Evolutionary conservation across 179 eudicot species (phyloP), one percentile per base, ranked within the genome.

Genomic region (Sideroxylon spinosum): DNA sequence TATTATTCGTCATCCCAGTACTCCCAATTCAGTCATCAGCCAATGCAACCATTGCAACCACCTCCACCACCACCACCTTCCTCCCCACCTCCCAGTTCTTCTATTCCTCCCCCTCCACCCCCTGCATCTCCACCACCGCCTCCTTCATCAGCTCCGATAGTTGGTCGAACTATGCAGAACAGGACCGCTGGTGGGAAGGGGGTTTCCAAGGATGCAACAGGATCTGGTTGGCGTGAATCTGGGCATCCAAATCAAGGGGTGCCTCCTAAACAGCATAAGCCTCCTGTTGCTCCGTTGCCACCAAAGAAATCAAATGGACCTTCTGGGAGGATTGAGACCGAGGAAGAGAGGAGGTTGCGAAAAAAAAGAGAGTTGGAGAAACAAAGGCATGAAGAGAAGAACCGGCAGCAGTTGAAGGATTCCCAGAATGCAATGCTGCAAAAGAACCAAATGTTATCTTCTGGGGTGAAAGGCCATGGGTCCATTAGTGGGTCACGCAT

Each of bases 261-360:
- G 61, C 84, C 88, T 1, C 74, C 84, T 57, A 93, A 87, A 85
- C 93, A 86, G 48, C 91, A 85, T 23, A 91, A 81, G 87, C 92
- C 89, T 75, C 90, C 93, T 62, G 79, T 84, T 67, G 88, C 97
- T 29, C 84, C 81, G 32, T 66, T 85, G 79, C 85, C 86, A 25
- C 84, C 64, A 6, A 89, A 87, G 82, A 91, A 86, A 82, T 77
- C 85, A 3, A 87, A 86, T 82, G 89, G 89, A 72, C 82, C 85
- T 19, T 29, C 81, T 1, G 89, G 90, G 78, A 90, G 91, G 83
- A 83, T 84, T 63, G 99, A 95, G 87, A 94, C 99, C 0, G 99
- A 95, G 81, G 99, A 95, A 71, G 97, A 95, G 82, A 88, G 97
- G 85, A 90, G 96, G 81, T 57, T 89, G 73, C 83, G 99, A 84